Conservation (phyloP, 345 rosid genomes). For the Corchorus olitorius region DNA sequence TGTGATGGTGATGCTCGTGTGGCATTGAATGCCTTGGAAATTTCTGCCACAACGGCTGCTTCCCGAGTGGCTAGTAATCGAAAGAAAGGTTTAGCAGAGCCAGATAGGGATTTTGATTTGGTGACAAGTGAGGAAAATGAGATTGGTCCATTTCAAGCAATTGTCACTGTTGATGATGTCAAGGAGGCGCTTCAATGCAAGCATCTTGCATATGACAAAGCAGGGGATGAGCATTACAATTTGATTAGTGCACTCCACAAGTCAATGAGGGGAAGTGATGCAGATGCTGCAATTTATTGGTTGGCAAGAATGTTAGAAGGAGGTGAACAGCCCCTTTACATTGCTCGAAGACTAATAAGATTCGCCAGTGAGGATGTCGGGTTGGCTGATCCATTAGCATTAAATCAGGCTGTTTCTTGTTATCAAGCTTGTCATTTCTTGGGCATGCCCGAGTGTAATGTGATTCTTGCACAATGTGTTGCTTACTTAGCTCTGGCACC, state of each 20-base stretch:
- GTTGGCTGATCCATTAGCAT: slow-evolving; percentile 75
- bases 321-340: slow-evolving; percentile 87
- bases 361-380: slow-evolving; percentile 92
- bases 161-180: slow-evolving; percentile 60
- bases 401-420: slow-evolving; percentile 80
- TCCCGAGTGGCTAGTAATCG: slow-evolving; percentile 29
- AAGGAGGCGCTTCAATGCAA: slow-evolving; percentile 84
- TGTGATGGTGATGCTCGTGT: slow-evolving; percentile 90
- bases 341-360: slow-evolving; percentile 73
- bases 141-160: slow-evolving; percentile 14
- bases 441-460: slow-evolving; percentile 86
- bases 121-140: slow-evolving; percentile 1
- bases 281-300: slow-evolving; percentile 85
- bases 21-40: slow-evolving; percentile 73
- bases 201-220: slow-evolving; percentile 78
- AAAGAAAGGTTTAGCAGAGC: neutral
- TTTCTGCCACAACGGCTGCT: slow-evolving; percentile 63
- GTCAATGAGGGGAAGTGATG: slow-evolving; percentile 83
- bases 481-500: slow-evolving; percentile 84
- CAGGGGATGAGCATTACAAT: slow-evolving; percentile 86
- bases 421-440: slow-evolving; percentile 90
- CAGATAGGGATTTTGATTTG: neutral
- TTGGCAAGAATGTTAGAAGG: slow-evolving; percentile 82
- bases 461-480: slow-evolving; percentile 74
- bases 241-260: slow-evolving; percentile 83